phyloP scores from a whole-genome alignment of 2,329 filamentous ascomycete species.

The Coleophoma cylindrospora region DNA sequence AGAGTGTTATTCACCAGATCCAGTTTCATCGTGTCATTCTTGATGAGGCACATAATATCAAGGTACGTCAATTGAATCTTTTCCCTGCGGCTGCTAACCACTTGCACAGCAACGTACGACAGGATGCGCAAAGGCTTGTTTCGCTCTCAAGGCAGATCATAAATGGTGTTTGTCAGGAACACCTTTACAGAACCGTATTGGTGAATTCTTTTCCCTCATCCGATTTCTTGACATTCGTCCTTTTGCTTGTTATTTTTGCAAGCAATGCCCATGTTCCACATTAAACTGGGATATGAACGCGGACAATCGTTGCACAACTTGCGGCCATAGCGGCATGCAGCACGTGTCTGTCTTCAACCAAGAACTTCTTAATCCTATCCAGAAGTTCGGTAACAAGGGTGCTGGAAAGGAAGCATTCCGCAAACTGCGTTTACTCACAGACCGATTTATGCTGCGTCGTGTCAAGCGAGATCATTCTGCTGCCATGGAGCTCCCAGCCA shows the following conservation, averaged over 20 bases:
- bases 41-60: slow-evolving; percentile 95
- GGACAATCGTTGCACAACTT: slow-evolving; percentile 65
- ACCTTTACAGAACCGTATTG: slow-evolving; percentile 93
- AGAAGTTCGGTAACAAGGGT: slow-evolving; percentile 53
- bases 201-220: slow-evolving; percentile 92
- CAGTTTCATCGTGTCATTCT: slow-evolving; percentile 88
- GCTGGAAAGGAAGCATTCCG: slow-evolving; percentile 66
- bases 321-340: slow-evolving; percentile 50
- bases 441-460: slow-evolving; percentile 91
- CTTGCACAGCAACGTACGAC: slow-evolving; percentile 64
- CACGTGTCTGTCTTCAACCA: slow-evolving; percentile 86
- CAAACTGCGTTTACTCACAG: slow-evolving; percentile 84
- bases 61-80: slow-evolving; percentile 34
- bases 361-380: slow-evolving; percentile 83
- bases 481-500: slow-evolving; percentile 93
- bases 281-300: slow-evolving; percentile 80
- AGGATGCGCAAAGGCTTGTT: slow-evolving; percentile 91
- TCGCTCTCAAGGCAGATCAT: slow-evolving; percentile 79
- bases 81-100: slow-evolving; percentile 8
- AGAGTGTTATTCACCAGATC: slow-evolving; percentile 76
- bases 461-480: slow-evolving; percentile 91
- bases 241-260: slow-evolving; percentile 93
- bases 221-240: slow-evolving; percentile 86
- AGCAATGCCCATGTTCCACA: slow-evolving; percentile 72
- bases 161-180: slow-evolving; percentile 97